Base-by-base conservation (phyloP, 768 basidiomycete genomes). In the Gymnopilus dilepis region DNA sequence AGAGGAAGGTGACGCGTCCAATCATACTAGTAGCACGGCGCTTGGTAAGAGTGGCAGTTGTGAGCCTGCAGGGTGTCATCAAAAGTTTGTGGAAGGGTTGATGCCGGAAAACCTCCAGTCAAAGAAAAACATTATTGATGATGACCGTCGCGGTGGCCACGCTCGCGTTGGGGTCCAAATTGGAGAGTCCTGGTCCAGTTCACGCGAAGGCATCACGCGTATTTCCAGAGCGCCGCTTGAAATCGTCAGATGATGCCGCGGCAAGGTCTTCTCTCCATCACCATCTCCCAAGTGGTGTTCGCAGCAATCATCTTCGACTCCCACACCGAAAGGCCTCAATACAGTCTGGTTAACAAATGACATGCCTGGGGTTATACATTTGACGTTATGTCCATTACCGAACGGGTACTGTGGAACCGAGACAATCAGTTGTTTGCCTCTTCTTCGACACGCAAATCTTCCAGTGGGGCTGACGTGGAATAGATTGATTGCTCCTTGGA, bases 161-260 rank as follows among this genome's bases (percentile, higher is more conserved):
- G n/a, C n/a, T n/a, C n/a, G n/a, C n/a, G n/a, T n/a, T n/a, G n/a
- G n/a, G n/a, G n/a, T n/a, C n/a, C n/a, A n/a, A n/a, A n/a, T n/a
- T n/a, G n/a, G n/a, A n/a, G n/a, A n/a, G n/a, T n/a, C n/a, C n/a
- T n/a, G n/a, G n/a, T n/a, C n/a, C n/a, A 15, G 47, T 26, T 34
- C 7, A 26, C 9, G 40, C 15, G 40, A 26, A 26, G 15, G 45
- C 13, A 9, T 2, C 24, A 12, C 12, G 22, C 22, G 6, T 48
- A 24, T 48, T 15, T 28, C 17, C 24, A 24, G 26, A 28, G 47
- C 47, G 47, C 47, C 47, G 47, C 47, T 50, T 50, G 28, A 50
- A 50, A 50, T 50, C 47, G 47, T 50, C 47, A 50, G n/a, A n/a
- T n/a, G n/a, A n/a, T 50, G 26, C 4, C 17, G 26, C 47, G 47